These are phyloP conservation scores for Colletotrichum gloeosporioides DNA, from an alignment of 2,329 filamentous ascomycete species.

Conservation along the genomic window DNA sequence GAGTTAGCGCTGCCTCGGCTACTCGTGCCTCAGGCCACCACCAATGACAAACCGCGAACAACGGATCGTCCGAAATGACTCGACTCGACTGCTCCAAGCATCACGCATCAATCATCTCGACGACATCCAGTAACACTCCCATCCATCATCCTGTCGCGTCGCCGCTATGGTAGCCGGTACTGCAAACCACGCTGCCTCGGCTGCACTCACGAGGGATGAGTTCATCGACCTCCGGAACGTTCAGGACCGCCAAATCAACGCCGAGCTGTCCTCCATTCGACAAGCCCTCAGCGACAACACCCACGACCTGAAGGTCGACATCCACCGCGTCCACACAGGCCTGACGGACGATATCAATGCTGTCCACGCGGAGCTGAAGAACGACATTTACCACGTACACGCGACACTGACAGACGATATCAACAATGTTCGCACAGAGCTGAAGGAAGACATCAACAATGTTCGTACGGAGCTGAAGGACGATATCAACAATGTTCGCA, in stretches of 20 bases:
- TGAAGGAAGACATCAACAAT: too few species aligned
- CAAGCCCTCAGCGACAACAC: too few species aligned
- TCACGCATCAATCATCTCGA: neutral
- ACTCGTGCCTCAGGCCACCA: too few species aligned
- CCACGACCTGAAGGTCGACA: neutral
- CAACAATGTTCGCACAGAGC: too few species aligned
- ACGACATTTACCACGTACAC: neutral
- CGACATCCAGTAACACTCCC: neutral
- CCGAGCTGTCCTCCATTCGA: neutral
- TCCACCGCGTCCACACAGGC: neutral
- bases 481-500: too few species aligned
- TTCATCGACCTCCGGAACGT: neutral
- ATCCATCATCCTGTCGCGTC: neutral
- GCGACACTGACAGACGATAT: too few species aligned
- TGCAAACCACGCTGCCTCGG: neutral
- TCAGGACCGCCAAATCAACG: neutral
- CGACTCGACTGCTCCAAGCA: neutral
- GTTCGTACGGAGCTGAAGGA: too few species aligned
- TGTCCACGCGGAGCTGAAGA: neutral
- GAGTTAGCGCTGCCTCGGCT: neutral
- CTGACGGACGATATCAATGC: neutral
- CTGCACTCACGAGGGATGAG: neutral
- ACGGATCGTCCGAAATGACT: neutral
- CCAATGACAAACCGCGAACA: neutral
- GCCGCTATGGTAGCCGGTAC: neutral